Percentiles rank a stretch among this genome's conserved stretches.
Conservation (phyloP, 2,329 filamentous ascomycete genomes). For the Stachybotrys chlorohalonatus region DNA sequence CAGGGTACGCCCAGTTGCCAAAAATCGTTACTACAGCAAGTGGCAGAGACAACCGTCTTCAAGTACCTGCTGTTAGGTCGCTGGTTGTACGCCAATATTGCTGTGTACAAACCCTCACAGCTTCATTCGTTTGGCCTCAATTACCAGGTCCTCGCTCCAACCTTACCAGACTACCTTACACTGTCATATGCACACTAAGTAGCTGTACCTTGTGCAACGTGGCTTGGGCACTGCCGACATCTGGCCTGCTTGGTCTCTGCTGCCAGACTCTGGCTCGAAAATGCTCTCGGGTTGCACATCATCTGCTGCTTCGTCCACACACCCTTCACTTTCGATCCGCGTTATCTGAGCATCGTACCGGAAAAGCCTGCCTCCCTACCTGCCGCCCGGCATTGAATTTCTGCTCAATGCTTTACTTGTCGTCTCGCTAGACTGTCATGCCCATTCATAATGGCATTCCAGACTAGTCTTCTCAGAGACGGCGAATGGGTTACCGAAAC, state of each 20-base stretch:
- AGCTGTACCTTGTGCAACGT: background rate
- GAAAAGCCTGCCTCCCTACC: constrained; percentile 2
- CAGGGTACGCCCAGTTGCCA: too few species aligned
- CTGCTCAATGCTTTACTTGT: background rate
- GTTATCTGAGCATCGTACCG: background rate
- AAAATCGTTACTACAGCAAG: too few species aligned
- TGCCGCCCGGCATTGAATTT: background rate
- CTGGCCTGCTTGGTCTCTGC: background rate
- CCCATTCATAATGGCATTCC: constrained; percentile 31
- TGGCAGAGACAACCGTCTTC: too few species aligned
- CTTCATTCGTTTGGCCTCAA: too few species aligned
- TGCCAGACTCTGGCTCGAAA: background rate
- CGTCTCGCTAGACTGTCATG: constrained; percentile 7
- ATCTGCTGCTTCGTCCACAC: background rate
- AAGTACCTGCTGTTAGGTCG: too few species aligned
- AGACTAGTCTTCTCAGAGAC: constrained; percentile 43
- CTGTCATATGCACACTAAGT: background rate
- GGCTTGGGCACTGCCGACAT: background rate
- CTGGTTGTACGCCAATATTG: too few species aligned
- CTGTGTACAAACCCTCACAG: too few species aligned
- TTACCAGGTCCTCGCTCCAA: too few species aligned
- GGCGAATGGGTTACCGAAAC: constrained; percentile 50
- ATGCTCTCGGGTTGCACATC: background rate
- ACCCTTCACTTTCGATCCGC: background rate
- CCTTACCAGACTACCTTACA: background rate